Evolutionary conservation across 768 basidiomycete species (phyloP), one percentile per base, ranked within the genome.

Genomic region (Agaricus blazei): DNA sequence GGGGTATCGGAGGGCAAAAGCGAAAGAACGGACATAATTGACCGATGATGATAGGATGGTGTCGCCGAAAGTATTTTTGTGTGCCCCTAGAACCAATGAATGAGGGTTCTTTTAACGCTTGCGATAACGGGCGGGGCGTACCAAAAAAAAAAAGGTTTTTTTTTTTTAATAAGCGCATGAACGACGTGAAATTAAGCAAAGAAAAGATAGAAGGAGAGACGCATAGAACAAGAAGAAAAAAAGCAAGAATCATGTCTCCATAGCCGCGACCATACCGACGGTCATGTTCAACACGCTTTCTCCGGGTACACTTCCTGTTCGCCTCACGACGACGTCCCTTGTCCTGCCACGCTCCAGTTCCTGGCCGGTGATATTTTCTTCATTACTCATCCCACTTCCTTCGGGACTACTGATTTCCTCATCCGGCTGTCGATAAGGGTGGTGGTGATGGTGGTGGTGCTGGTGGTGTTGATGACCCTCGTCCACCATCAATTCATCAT

Each of bases 341-440:
- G 62, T 60, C 59, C 62, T 54, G 26, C 67, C 65, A 28, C 63
- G 43, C 59, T 59, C 64, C 51, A 61, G 49, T 36, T 44, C 44
- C 37, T 19, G 19, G 19, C 15, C 59, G 48, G 26, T 56, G 40
- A 42, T 48, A 41, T 47, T 42, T 29, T 55, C 56, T 26, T 47
- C 34, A 23, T 14, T 52, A 40, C 55, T 51, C 57, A 14, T 43
- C 34, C 34, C 49, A 9, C 40, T 48, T 45, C 42, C 51, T 51
- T 19, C 48, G 14, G 41, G 59, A 14, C 52, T 48, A 40, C 45
- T 50, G 11, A 19, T 52, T 12, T 36, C 48, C 28, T 38, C 48
- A 12, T 59, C 60, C 4, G 40, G 56, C 46, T 64, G 62, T 37
- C 60, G 58, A 46, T 26, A 28, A 14, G 43, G 48, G 9, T 43